Evolutionary conservation across 2,329 filamentous ascomycete species (phyloP).

Genomic region (Fusarium sp.): DNA sequence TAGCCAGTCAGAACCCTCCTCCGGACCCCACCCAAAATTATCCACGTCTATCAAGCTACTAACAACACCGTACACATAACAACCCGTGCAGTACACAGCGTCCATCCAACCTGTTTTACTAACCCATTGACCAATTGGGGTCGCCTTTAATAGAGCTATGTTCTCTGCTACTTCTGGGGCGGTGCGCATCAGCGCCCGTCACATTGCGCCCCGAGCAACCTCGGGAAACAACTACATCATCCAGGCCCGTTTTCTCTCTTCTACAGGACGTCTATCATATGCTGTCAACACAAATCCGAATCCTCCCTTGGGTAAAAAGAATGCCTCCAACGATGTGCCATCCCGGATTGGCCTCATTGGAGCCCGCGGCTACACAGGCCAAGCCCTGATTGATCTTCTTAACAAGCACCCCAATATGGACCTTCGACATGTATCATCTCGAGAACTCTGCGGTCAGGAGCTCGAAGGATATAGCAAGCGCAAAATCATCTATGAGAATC

Average conservation of each 20-base stretch:
- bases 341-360: slow-evolving; percentile 89
- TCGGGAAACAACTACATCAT: slow-evolving; percentile 2
- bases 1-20: background rate
- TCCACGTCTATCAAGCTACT: background rate
- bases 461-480: slow-evolving; percentile 92
- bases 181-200: slow-evolving; percentile 26
- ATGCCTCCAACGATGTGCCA: slow-evolving; percentile 82
- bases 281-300: slow-evolving; percentile 75
- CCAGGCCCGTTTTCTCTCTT: slow-evolving; percentile 10
- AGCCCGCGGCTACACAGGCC: slow-evolving; percentile 93
- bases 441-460: slow-evolving; percentile 88
- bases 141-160: slow-evolving; percentile 16
- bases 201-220: slow-evolving; percentile 1
- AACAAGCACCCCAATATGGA: slow-evolving; percentile 92
- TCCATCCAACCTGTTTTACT: background rate
- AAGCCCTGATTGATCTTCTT: slow-evolving; percentile 87
- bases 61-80: background rate
- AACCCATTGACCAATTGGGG: slow-evolving; percentile 23
- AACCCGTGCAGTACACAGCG: background rate
- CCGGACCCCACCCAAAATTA: background rate
- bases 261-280: background rate
- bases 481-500: slow-evolving; percentile 91
- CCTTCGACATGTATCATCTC: slow-evolving; percentile 90
- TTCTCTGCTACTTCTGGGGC: slow-evolving; percentile 28
- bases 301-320: slow-evolving; percentile 89